A percentile compares a stretch with the other conserved stretches of the same genome.
These are phyloP conservation scores for Chloris gayana DNA, from an alignment of 176 grass and related monocot genomes.

Conservation along the genomic window DNA sequence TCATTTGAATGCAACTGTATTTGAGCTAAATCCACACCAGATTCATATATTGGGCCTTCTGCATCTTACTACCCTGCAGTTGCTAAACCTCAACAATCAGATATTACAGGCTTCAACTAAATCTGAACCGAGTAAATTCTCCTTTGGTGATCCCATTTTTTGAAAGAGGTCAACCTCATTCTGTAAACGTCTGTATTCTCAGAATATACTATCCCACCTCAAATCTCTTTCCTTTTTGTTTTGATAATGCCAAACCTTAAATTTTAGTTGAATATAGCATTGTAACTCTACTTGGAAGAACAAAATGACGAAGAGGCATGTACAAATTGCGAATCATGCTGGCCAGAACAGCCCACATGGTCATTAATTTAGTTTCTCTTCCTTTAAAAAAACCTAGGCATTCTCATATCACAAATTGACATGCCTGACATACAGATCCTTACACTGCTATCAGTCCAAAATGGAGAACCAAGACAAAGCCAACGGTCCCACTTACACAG, in stretches of 20 bases:
- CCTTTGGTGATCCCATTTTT: background rate
- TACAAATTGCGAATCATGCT: background rate
- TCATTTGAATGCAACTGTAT: slow-evolving; percentile 8
- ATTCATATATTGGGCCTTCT: background rate
- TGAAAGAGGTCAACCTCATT: background rate
- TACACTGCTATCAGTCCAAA: background rate
- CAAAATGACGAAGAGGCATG: background rate
- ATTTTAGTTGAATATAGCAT: background rate
- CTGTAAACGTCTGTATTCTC: background rate
- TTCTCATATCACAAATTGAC: background rate
- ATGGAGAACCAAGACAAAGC: background rate
- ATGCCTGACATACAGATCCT: background rate
- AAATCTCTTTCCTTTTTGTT: background rate
- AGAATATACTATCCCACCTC: background rate
- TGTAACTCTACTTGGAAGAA: background rate
- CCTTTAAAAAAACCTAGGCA: background rate
- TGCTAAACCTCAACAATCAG: background rate
- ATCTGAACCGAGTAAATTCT: background rate
- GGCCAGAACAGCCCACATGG: background rate
- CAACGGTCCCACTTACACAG: background rate
- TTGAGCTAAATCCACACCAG: background rate
- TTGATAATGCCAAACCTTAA: too few species aligned
- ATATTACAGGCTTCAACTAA: background rate
- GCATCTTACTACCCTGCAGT: background rate
- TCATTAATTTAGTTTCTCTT: background rate